phyloP scores from a whole-genome alignment of 2,329 filamentous ascomycete genomes.

The Didymella sp. region DNA sequence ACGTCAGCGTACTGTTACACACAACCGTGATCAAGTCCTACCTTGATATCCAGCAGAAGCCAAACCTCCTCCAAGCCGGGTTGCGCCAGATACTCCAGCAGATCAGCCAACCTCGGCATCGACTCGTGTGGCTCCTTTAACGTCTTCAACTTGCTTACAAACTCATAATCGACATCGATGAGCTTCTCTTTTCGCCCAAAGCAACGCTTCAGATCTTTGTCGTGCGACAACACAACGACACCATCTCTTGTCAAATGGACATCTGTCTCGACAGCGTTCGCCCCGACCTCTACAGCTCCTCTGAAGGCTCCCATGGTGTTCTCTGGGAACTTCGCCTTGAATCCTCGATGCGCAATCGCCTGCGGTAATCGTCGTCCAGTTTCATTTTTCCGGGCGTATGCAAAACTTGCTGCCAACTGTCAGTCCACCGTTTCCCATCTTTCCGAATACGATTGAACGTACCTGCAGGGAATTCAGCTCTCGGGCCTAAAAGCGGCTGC shows the following conservation, averaged over 20 bases:
- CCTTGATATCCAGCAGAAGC: constrained; percentile 89
- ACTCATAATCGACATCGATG: constrained; percentile 76
- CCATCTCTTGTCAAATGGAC: constrained; percentile 82
- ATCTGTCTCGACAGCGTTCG: constrained; percentile 87
- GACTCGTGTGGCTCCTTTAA: constrained; percentile 69
- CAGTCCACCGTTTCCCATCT: constrained; percentile 15
- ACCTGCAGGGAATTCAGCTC: constrained; percentile 41
- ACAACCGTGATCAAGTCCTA: constrained; percentile 45
- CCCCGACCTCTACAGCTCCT: constrained; percentile 74
- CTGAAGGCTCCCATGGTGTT: constrained; percentile 84
- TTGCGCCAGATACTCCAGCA: constrained; percentile 73
- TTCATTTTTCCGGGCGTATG: constrained; percentile 45
- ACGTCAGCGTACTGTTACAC: constrained; percentile 10
- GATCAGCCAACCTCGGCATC: constrained; percentile 76
- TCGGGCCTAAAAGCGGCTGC: constrained; percentile 44
- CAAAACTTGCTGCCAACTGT: constrained; percentile 42
- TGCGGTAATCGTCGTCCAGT: constrained; percentile 63
- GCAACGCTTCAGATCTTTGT: constrained; percentile 78
- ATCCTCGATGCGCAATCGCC: constrained; percentile 79
- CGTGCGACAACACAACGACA: constrained; percentile 85
- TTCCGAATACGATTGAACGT: constrained; percentile 5
- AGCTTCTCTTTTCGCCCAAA: constrained; percentile 78
- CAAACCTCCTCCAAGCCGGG: constrained; percentile 73
- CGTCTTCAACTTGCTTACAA: constrained; percentile 73
- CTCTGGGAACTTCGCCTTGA: constrained; percentile 79